Evolutionary conservation across 805 yeast species (phyloP), one percentile per base, ranked within the genome.

Genomic region (Myxozyma sirexii): DNA sequence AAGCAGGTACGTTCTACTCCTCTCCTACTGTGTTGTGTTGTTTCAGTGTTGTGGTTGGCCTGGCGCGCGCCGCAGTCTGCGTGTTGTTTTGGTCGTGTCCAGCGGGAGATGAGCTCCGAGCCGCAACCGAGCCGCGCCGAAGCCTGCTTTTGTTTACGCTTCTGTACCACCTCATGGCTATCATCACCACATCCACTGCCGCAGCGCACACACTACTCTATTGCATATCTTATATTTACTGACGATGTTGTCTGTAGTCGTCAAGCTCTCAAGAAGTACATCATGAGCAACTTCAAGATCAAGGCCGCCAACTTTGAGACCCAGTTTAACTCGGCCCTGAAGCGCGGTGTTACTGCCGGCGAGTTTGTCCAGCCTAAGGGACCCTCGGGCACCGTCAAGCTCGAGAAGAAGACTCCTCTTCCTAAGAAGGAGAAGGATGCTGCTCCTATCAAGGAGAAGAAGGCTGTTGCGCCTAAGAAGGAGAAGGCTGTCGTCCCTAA

Each of bases 291-390:
- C 76, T 80, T 77, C 77, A 78, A 84, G 66, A 76, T 83, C 67
- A 79, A 80, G 48, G 78, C 87, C n/a, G 57, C 80, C 54, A 85
- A 80, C 73, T 90, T 90, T 71, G 96, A 89, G 72, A 75, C 85
- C 50, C 82, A 84, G 70, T 87, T 90, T 80, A 90, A 90, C 71
- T 59, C 67, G 27, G 94, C 96, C 26, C 78, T 90, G 70, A 85
- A 86, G 78, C 86, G 84, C 73, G 96, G 96, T 66, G 93, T 90
- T 61, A 84, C 81, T 62, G 72, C 83, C n/a, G 93, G 88, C 49
- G 87, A 82, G 54, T 88, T 90, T 66, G 72, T 80, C 47, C 96
- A 88, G 76, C 96, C 96, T 72, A 89, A 90, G 77, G 96, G 96
- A 49, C 86, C 96, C 19, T 85, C 96, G 12, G 96, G 96, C 51